Conservation (phyloP, 108 stramenopile species). For the Cyclotella kingstonii region DNA sequence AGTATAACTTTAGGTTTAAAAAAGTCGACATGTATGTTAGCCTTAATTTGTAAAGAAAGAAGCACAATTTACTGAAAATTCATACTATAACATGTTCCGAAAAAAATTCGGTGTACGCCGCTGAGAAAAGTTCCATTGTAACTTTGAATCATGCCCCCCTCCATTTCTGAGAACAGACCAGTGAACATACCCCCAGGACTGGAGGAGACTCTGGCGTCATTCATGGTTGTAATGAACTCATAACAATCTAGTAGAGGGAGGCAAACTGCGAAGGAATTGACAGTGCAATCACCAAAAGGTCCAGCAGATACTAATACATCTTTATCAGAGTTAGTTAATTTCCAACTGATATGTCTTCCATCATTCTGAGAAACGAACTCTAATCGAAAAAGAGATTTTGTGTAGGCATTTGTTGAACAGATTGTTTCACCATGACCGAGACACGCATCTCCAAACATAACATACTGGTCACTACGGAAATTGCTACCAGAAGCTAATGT, state of each 20-base stretch:
- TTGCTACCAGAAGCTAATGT: constrained; percentile 11
- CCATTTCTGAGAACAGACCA: constrained; percentile 18
- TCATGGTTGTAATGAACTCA: constrained; percentile 15
- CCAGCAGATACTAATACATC: constrained; percentile 23
- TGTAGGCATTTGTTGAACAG: constrained; percentile 7
- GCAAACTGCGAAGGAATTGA: constrained; percentile 32
- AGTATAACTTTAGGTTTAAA: too few species aligned
- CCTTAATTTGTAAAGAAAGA: too few species aligned
- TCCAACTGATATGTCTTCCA: constrained; percentile 20
- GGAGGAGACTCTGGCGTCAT: constrained; percentile 1
- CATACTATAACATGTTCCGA: constrained; percentile 27
- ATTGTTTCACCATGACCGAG: constrained; percentile 15
- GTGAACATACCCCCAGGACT: constrained; percentile 14
- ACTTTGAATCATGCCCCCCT: constrained; percentile 24
- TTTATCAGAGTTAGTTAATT: constrained; percentile 16
- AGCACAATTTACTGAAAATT: constrained; percentile 2
- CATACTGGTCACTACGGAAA: constrained; percentile 9
- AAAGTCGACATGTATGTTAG: too few species aligned
- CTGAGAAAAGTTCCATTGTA: constrained; percentile 17
- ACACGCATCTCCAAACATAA: constrained; percentile 30
- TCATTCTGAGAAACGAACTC: constrained; percentile 17
- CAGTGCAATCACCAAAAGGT: constrained; percentile 28
- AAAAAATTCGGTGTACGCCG: constrained; percentile 16
- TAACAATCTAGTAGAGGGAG: constrained; percentile 30
- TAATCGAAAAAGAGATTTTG: constrained; percentile 28